A percentile compares a stretch with the other conserved stretches of the same genome.
phyloP scores from a whole-genome alignment of 192 early-diverging fungal species.

The Coemansia sp. region DNA sequence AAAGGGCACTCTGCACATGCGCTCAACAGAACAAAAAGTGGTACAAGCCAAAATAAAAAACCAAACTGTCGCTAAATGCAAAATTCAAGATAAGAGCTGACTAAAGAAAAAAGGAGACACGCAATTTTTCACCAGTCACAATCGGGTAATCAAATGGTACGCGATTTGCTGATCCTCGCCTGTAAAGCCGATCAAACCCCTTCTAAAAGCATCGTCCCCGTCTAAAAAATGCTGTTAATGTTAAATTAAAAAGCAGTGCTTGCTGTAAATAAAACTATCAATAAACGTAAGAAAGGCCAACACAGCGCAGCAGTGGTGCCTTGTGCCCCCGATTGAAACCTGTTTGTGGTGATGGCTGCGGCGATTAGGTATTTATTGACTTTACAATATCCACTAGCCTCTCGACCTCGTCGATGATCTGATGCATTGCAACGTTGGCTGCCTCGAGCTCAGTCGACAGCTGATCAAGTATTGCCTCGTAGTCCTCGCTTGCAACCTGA shows the following conservation, averaged over 20 bases:
- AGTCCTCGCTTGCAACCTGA: slow-evolving; percentile 14
- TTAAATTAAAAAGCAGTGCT: no score
- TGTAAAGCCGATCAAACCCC: not conserved
- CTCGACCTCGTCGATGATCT: slow-evolving; percentile 43
- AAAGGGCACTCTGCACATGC: slow-evolving; percentile 3
- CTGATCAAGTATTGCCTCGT: slow-evolving; percentile 27
- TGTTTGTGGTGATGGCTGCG: not conserved
- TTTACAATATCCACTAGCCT: slow-evolving; percentile 47
- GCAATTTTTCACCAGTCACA: not conserved
- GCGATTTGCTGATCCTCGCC: not conserved
- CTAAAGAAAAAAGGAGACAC: not conserved
- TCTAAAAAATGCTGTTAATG: not conserved
- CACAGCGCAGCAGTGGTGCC: no score
- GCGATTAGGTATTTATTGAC: slow-evolving; percentile 16
- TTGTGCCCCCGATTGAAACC: no score
- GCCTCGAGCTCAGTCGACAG: slow-evolving; percentile 44
- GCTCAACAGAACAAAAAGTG: not conserved
- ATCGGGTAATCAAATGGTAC: not conserved
- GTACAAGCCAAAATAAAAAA: slow-evolving; percentile 6
- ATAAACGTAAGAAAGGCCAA: no score
- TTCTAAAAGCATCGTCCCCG: not conserved
- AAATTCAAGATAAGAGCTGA: not conserved
- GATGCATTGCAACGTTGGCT: slow-evolving; percentile 31
- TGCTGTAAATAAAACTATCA: no score
- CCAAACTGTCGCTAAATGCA: not conserved